Evolutionary conservation across 768 basidiomycete genomes (phyloP).

Genomic region (Phlegmacium glaucopus): DNA sequence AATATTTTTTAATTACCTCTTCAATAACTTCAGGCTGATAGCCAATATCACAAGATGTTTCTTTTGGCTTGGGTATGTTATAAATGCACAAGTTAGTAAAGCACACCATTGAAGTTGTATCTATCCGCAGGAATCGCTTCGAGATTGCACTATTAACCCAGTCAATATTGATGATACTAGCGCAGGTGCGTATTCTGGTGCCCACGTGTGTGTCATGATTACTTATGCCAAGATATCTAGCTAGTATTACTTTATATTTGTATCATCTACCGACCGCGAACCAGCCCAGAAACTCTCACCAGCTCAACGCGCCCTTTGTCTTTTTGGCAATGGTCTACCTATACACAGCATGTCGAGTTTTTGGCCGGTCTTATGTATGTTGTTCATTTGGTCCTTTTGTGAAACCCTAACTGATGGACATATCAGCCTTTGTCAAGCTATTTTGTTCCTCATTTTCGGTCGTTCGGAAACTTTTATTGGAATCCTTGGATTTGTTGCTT

Average conservation of each 20-base stretch:
- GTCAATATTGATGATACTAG: conserved; percentile 80
- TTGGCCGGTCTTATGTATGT: conserved; percentile 66
- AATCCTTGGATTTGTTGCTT: conserved; percentile 69
- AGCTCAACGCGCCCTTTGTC: conserved; percentile 62
- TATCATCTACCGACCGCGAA: conserved; percentile 61
- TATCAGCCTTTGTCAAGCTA: conserved; percentile 64
- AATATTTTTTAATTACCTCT: conserved; percentile 3
- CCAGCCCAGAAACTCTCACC: conserved; percentile 56
- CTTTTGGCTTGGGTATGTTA: conserved; percentile 74
- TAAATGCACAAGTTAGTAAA: conserved; percentile 3
- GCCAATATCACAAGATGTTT: conserved; percentile 89
- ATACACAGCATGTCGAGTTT: conserved; percentile 80
- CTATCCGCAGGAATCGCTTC: conserved; percentile 50
- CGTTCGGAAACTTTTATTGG: conserved; percentile 56
- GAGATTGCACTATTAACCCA: conserved; percentile 77
- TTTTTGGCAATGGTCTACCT: conserved; percentile 86
- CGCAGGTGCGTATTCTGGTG: conserved; percentile 52
- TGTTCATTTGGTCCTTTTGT: neutral
- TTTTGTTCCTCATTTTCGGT: conserved; percentile 72
- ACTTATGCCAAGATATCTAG: conserved; percentile 29
- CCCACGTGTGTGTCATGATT: neutral
- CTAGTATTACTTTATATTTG: conserved; percentile 81
- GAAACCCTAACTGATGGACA: neutral
- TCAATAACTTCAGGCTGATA: conserved; percentile 46
- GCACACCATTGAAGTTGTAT: neutral